Evolutionary conservation across 1,284 basidiomycete genomes (phyloP), one percentile per base, ranked within the genome.

Genomic region (Ustilago esculenta): DNA sequence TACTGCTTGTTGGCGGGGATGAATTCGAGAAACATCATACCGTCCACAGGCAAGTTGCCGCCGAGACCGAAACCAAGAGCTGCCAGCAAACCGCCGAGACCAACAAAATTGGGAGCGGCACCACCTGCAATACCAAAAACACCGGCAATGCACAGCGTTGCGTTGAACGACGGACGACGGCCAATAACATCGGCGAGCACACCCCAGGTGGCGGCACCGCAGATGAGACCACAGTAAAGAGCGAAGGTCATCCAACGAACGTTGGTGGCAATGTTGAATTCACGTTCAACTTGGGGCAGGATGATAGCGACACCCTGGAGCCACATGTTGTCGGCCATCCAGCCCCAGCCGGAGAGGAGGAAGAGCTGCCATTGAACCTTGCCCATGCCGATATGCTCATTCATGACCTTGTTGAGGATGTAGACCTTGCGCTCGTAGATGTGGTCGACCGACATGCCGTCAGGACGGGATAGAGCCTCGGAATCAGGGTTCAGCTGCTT

Each of bases 1-100:
- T 79, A 72, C 58, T 81, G 80, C 32, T 65, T 65, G 27, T 57
- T 61, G 25, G 74, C 76, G 5, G 80, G 80, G 17, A 81, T 64
- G 42, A 81, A 81, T 42, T 81, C 79, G 46, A 78, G 66, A 57
- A 81, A 79, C 44, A 81, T 74, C 77, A 80, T 81, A 14, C 80
- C 80, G 58, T 81, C 80, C 23, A 81, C 80, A 24, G 80, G 80
- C 42, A 81, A 52, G 59, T 76, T 77, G 20, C 80, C 79, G 8
- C 80, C 80, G 18, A 81, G 67, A 36, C 80, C 80, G 40, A 81
- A 69, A 23, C 79, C 80, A 14, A 79, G 59, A 23, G 69, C 73
- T 17, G 76, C 77, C 2, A 81, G 50, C 2, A 81, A 50, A 39
- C 76, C 77, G 8, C 75, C 77, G 17, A 81, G 71, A 32, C 63